Conservation (phyloP, 1,139 yeast species). For the Sugiyamaella novakii region DNA sequence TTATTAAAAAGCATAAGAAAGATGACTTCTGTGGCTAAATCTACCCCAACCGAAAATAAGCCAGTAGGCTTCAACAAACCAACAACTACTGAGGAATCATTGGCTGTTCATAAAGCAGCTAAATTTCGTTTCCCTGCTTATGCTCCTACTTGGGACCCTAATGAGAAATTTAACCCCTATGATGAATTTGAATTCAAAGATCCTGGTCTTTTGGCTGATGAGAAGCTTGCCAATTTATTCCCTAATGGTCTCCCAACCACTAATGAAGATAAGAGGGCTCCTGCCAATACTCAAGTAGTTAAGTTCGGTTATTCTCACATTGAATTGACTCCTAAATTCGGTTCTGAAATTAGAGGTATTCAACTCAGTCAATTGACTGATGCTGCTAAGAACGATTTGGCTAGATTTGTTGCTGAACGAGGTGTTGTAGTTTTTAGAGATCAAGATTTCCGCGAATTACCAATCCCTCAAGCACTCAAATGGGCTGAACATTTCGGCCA, state of each 20-base stretch:
- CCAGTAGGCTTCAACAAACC: background rate
- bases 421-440: slow-evolving; percentile 69
- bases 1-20: too few relatives aligned
- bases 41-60: background rate
- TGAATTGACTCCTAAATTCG: slow-evolving; percentile 58
- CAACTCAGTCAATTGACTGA: slow-evolving; percentile 57
- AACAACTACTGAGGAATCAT: background rate
- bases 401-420: slow-evolving; percentile 62
- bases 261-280: slow-evolving; percentile 20
- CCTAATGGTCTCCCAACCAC: slow-evolving; percentile 30
- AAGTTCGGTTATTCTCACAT: slow-evolving; percentile 30
- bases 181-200: slow-evolving; percentile 43
- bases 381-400: slow-evolving; percentile 63
- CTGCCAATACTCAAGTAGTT: slow-evolving; percentile 23
- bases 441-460: slow-evolving; percentile 62
- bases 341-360: slow-evolving; percentile 59
- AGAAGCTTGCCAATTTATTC: slow-evolving; percentile 36
- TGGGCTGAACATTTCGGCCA: slow-evolving; percentile 60
- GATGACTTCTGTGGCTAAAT: background rate
- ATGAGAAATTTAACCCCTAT: slow-evolving; percentile 45
- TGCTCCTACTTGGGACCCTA: slow-evolving; percentile 55
- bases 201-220: slow-evolving; percentile 43
- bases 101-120: background rate
- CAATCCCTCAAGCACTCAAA: slow-evolving; percentile 52
- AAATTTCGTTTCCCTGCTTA: slow-evolving; percentile 43